A percentile compares a stretch with the other conserved stretches of the same genome.
Evolutionary conservation across 257 asterid genomes (phyloP).

Genomic region (Plantago elongata): DNA sequence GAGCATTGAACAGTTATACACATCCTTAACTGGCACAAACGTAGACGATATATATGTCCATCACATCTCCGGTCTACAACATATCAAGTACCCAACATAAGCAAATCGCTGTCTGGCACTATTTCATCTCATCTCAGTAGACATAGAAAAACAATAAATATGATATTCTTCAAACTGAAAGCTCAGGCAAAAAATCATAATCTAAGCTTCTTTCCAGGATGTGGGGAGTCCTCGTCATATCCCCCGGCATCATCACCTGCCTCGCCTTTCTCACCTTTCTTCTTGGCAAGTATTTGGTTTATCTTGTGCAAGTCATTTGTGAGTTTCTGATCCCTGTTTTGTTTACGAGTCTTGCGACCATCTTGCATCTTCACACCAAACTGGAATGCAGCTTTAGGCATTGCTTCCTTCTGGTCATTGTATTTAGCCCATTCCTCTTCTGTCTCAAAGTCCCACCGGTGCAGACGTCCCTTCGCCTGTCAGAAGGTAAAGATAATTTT

Average conservation of each 20-base stretch:
- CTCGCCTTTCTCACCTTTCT: constrained; percentile 74
- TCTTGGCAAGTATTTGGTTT: constrained; percentile 71
- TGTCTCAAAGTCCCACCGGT: constrained; percentile 97
- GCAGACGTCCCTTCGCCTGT: constrained; percentile 97
- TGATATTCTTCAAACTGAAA: background rate
- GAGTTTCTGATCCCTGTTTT: constrained; percentile 92
- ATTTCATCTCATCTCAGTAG: background rate
- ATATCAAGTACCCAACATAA: background rate
- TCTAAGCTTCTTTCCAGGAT: constrained; percentile 83
- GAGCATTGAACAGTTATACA: background rate
- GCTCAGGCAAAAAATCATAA: constrained; percentile 29
- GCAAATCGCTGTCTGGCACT: background rate
- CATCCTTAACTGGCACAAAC: background rate
- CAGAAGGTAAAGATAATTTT: background rate
- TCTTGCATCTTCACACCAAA: constrained; percentile 99
- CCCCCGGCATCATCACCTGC: constrained; percentile 36
- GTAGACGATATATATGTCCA: background rate
- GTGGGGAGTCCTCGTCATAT: constrained; percentile 58
- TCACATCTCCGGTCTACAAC: background rate
- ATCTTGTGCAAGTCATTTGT: constrained; percentile 94
- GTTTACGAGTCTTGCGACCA: constrained; percentile 94
- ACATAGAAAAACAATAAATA: background rate
- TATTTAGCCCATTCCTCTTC: constrained; percentile 98
- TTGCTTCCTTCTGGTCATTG: constrained; percentile 99
- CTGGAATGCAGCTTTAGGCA: constrained; percentile 99